phyloP scores from a whole-genome alignment of 2,329 filamentous ascomycete genomes.

The Xylariomycetidae sp. region DNA sequence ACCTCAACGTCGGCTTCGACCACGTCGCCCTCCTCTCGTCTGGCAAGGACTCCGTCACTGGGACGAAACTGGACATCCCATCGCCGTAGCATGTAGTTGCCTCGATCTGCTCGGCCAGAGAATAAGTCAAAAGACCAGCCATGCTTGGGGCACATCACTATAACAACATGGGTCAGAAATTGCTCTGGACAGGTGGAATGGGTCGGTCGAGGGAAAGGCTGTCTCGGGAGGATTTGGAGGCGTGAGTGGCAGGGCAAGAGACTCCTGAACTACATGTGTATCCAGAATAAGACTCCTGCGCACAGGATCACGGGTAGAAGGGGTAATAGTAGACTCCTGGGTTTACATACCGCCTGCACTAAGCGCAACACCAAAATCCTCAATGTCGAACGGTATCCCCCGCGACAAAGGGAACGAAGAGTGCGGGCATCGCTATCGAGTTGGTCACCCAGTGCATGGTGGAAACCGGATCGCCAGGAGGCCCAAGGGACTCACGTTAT shows the following conservation, averaged over 20 bases:
- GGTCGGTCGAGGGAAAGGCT: no score
- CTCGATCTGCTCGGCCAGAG: conserved; percentile 57
- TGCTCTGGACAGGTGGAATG: no score
- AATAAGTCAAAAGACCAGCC: conserved; percentile 68
- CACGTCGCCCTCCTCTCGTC: conserved; percentile 3
- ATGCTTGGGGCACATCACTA: conserved; percentile 57
- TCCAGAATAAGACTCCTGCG: no score
- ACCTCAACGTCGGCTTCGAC: conserved; percentile 18
- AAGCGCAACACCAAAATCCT: conserved; percentile 63
- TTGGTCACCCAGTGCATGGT: no score
- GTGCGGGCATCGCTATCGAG: conserved; percentile 63
- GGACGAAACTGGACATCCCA: conserved; percentile 59
- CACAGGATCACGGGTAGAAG: no score
- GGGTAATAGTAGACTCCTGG: no score
- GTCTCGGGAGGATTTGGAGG: no score
- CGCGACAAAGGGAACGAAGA: conserved; percentile 61
- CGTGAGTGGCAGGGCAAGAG: no score
- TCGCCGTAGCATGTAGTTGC: conserved; percentile 54
- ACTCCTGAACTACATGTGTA: no score
- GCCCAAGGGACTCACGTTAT: conserved; percentile 50
- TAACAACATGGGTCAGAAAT: no score
- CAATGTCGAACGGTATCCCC: conserved; percentile 63
- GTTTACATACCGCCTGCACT: no score
- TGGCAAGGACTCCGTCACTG: conserved; percentile 3
- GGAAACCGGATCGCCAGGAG: not conserved